Evolutionary conservation across 768 basidiomycete species (phyloP).

Genomic region (Termitomyces sp.): DNA sequence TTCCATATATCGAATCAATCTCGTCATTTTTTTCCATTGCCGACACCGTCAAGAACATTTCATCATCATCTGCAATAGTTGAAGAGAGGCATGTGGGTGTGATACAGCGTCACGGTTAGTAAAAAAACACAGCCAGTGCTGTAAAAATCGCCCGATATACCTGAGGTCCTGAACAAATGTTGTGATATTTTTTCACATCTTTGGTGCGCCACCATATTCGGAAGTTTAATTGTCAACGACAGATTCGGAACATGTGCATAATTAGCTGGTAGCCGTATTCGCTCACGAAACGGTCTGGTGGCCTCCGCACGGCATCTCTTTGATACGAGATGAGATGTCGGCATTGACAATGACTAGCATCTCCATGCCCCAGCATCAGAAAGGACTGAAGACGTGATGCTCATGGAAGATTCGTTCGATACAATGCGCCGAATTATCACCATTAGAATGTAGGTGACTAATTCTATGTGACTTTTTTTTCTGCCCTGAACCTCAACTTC

Average conservation of each 20-base stretch:
- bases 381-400: background rate
- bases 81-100: background rate
- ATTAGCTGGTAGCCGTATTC: background rate
- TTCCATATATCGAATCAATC: background rate
- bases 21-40: background rate
- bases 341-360: background rate
- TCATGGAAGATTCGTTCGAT: constrained; percentile 2
- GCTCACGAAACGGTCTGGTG: background rate
- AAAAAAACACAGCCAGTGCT: background rate
- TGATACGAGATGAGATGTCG: background rate
- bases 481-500: too few relatives aligned
- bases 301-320: background rate
- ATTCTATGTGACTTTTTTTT: too few relatives aligned
- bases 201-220: background rate
- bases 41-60: background rate
- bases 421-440: constrained; percentile 9
- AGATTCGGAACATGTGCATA: background rate
- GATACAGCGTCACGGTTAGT: background rate
- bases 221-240: background rate
- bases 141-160: background rate
- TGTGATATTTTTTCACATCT: background rate
- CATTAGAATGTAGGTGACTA: constrained; percentile 7
- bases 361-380: background rate
- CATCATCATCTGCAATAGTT: background rate
- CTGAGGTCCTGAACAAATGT: background rate